Base-by-base conservation (phyloP, 148 eudicot species). In the Amaranthus hypochondriacus region DNA sequence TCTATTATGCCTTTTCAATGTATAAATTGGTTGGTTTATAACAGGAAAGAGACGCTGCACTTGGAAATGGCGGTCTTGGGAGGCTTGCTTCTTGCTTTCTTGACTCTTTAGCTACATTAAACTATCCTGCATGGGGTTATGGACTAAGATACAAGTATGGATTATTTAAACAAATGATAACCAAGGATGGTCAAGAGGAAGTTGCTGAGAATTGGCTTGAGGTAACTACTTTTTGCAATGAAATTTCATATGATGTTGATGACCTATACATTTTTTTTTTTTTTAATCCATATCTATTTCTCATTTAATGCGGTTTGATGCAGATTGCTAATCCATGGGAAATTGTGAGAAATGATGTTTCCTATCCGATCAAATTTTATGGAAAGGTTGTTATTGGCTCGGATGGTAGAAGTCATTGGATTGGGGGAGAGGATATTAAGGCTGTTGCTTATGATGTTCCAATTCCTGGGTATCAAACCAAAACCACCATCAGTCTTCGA, bases 111-210 rank as follows among this genome's bases (percentile, higher is more conserved):
- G 98, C 98, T 69, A 93, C 98, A 65, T 68, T 93, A 63, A 91
- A 91, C 81, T 93, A 93, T 72, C 98, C 98, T 54, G 98, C 98
- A 21, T 93, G 96, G 96, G 98, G 98, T 60, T 93, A 93, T 81
- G 98, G 98, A 52, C 95, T 93, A 18, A 85, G 98, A 75, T 93
- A 93, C 88, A 93, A 86, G 81, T 80, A 93, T 77, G 98, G 98
- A 56, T 79, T 93, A 73, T 93, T 93, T 80, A 93, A 93, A 76
- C 98, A 93, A 67, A 70, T 50, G 47, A 89, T 93, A 50, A 93
- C 98, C 62, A 91, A 91, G 84, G 96, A 90, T 84, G 98, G 96
- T 63, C 98, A 93, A 79, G 96, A 87, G 80, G 98, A 93, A 87
- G 89, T 89, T 80, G 94, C 98, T 66, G 98, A 93, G 79, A 84